phyloP scores from a whole-genome alignment of 1,284 basidiomycete genomes.

The Anthracocystis panici-leucophaei region DNA sequence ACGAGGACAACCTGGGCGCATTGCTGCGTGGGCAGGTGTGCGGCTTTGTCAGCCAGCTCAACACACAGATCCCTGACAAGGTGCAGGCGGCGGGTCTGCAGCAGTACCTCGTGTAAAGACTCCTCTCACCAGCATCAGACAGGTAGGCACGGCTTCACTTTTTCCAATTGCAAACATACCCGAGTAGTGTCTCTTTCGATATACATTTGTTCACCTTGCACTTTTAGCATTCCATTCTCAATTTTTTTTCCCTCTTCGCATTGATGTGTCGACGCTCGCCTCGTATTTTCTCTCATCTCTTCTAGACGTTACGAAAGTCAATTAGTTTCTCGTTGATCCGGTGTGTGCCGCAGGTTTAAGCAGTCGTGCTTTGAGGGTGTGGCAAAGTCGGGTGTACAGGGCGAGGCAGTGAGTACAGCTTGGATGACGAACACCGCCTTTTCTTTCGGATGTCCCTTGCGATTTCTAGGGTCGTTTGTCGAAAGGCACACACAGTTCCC shows the following conservation, averaged over 20 bases:
- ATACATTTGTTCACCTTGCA: constrained; percentile 49
- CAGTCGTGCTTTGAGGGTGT: neutral
- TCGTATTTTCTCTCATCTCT: constrained; percentile 2
- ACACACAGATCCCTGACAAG: constrained; percentile 79
- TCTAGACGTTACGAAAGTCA: constrained; percentile 40
- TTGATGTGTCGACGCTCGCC: constrained; percentile 9
- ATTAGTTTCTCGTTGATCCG: constrained; percentile 6
- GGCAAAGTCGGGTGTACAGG: neutral
- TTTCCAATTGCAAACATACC: constrained; percentile 42
- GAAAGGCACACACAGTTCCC: too few species aligned
- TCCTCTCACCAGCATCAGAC: neutral
- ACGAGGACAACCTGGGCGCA: constrained; percentile 63
- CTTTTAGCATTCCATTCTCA: constrained; percentile 7
- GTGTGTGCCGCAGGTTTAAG: too few species aligned
- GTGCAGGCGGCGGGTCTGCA: constrained; percentile 80
- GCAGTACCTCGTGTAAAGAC: constrained; percentile 65
- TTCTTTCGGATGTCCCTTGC: neutral
- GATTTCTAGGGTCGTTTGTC: neutral
- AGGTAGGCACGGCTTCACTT: constrained; percentile 2
- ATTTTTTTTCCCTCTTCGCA: constrained; percentile 13
- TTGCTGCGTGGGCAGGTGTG: constrained; percentile 71
- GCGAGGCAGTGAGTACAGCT: neutral
- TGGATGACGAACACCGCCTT: neutral
- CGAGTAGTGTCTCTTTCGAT: constrained; percentile 40
- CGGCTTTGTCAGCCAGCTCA: constrained; percentile 81